phyloP scores from a whole-genome alignment of 768 basidiomycete species.

The Inosperma sp. region DNA sequence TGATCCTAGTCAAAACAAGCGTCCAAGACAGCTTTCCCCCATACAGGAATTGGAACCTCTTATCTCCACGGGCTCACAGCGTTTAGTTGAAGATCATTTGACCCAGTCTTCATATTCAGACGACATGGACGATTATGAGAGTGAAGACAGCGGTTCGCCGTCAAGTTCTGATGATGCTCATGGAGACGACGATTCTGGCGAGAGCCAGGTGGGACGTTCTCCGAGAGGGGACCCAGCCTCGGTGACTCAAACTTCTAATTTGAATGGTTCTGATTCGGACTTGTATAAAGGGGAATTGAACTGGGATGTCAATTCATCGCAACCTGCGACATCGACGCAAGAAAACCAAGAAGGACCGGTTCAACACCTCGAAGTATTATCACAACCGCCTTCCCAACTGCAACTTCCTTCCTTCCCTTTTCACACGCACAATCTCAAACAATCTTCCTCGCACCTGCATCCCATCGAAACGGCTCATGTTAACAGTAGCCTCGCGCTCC shows the following conservation, averaged over 20 bases:
- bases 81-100: constrained; percentile 45
- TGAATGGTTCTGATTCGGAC: constrained; percentile 1
- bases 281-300: constrained; percentile 10
- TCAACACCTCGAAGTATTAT: constrained; percentile 9
- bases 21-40: constrained; percentile 23
- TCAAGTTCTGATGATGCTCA: not conserved
- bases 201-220: not conserved
- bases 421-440: constrained; percentile 15
- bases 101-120: constrained; percentile 36
- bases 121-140: constrained; percentile 13
- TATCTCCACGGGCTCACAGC: constrained; percentile 18
- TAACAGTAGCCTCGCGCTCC: constrained; percentile 4
- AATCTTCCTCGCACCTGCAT: not conserved
- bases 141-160: not conserved
- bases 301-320: constrained; percentile 6
- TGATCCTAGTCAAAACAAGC: constrained; percentile 2
- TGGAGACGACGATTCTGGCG: not conserved
- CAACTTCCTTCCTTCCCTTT: constrained; percentile 14
- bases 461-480: constrained; percentile 1
- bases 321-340: not conserved
- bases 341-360: not conserved
- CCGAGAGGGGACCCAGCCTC: not conserved
- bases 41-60: not conserved
- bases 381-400: constrained; percentile 24
- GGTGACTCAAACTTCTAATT: not conserved